Evolutionary conservation across 371 early-diverging fungal species (phyloP).

Genomic region (Mucor racemosus): DNA sequence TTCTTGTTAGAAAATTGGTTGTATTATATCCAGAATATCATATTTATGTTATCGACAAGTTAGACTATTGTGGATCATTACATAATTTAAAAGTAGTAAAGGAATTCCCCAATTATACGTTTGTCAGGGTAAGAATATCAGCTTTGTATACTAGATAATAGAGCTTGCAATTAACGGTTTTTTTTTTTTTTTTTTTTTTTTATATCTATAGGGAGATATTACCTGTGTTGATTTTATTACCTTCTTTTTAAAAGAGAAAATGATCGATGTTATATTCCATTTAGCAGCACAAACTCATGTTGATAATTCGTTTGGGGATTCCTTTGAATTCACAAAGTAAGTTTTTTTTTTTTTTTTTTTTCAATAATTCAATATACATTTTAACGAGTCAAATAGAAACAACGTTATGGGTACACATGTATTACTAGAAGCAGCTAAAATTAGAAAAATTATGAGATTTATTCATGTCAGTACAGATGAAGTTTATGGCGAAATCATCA

Average conservation of each 20-base stretch:
- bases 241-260: constrained; percentile 68
- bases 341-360: background rate
- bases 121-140: constrained; percentile 61
- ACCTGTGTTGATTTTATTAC: constrained; percentile 73
- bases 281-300: constrained; percentile 89
- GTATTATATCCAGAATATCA: constrained; percentile 73
- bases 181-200: background rate
- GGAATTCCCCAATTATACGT: constrained; percentile 63
- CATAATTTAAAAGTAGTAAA: constrained; percentile 65
- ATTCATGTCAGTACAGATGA: constrained; percentile 89
- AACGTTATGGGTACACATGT: constrained; percentile 91
- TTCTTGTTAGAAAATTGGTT: constrained; percentile 68
- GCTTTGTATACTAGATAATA: background rate
- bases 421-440: constrained; percentile 80
- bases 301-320: constrained; percentile 89
- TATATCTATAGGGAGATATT: constrained; percentile 66
- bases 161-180: background rate
- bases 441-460: constrained; percentile 61
- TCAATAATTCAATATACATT: too few species aligned
- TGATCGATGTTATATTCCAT: constrained; percentile 82
- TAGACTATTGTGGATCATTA: constrained; percentile 82
- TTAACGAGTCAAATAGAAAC: constrained; percentile 42
- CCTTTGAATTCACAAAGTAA: constrained; percentile 81
- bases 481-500: constrained; percentile 84
- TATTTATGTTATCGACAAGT: constrained; percentile 77